phyloP scores from a whole-genome alignment of 1,139 yeast genomes.

The Candida sp. region DNA sequence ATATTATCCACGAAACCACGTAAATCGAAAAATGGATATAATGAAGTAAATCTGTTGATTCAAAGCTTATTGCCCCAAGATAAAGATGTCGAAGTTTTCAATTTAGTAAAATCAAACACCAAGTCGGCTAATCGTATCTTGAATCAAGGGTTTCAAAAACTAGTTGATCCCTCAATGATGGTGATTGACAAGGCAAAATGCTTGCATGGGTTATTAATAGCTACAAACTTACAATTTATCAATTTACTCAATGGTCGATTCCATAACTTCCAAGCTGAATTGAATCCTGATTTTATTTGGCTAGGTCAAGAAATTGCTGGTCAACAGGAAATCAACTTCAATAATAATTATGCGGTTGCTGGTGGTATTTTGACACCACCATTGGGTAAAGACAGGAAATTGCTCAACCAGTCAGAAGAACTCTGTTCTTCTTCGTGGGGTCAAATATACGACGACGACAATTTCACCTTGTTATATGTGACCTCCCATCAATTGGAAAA shows the following conservation, averaged over 20 bases:
- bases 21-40: conserved; percentile 25
- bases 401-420: conserved; percentile 23
- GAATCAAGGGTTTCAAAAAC: conserved; percentile 18
- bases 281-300: conserved; percentile 30
- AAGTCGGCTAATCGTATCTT: conserved; percentile 17
- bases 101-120: conserved; percentile 9
- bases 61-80: conserved; percentile 20
- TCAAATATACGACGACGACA: conserved; percentile 25
- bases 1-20: conserved; percentile 14
- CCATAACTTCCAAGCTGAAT: conserved; percentile 9
- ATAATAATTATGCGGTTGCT: conserved; percentile 22
- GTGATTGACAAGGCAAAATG: conserved; percentile 25
- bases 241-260: conserved; percentile 20
- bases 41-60: conserved; percentile 26
- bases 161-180: conserved; percentile 28
- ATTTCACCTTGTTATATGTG: conserved; percentile 22
- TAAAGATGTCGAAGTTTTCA: conserved; percentile 18
- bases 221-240: conserved; percentile 24
- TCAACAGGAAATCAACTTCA: conserved; percentile 19
- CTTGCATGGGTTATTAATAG: conserved; percentile 25
- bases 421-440: conserved; percentile 41
- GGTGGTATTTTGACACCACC: conserved; percentile 33
- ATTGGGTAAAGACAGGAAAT: conserved; percentile 13
- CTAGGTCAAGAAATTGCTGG: conserved; percentile 34
- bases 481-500: conserved; percentile 37